Evolutionary conservation across 495 filamentous ascomycete genomes (phyloP), one percentile per base, ranked within the genome.

Genomic region (Penicillium paradoxum): DNA sequence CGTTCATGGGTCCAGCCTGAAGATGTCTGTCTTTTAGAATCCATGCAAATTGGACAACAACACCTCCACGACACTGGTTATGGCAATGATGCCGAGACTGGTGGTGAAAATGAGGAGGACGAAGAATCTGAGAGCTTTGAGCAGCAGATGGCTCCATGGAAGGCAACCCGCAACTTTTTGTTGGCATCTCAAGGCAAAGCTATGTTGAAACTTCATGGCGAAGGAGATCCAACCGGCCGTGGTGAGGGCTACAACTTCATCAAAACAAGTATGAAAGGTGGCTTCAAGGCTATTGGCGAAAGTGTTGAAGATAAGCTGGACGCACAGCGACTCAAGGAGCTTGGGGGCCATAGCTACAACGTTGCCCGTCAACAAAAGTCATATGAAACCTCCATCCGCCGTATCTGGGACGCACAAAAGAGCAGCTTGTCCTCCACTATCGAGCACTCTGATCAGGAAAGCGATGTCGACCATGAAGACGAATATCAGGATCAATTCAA

Each of bases 231-330:
- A n/a, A 93, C 91, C 7, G 89, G 91, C 10, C 87, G 89, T 57
- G 93, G 93, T 2, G 84, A 95, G 50, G 93, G 89, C 2, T 92
- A 97, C 73, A 96, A 86, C 65, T 96, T 97, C 66, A 86, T 99
- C 58, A 88, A 91, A 60, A 96, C 90, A 0, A 95, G 89, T 11
- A 99, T 99, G 93, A 99, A 99, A 68, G 93, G 93, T 41, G 93
- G 93, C 2, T 99, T 93, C 72, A 89, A 95, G 59, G 87, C 90
- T 27, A 78, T 90, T 51, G 88, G 92, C 9, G 90, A 96, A 60
- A 92, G 90, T 58, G 87, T 90, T 2, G 80, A 87, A 34, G 89
- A 95, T 43, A 95, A 89, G 53, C 82, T 95, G 34, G 87, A 89
- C 49, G 84, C 83, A n/a, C 80, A 87, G 55, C 82, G 88, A 57